These are phyloP conservation scores for Trichomonas vaginalis DNA, from an alignment of 208 protist species.

Conservation along the genomic window DNA sequence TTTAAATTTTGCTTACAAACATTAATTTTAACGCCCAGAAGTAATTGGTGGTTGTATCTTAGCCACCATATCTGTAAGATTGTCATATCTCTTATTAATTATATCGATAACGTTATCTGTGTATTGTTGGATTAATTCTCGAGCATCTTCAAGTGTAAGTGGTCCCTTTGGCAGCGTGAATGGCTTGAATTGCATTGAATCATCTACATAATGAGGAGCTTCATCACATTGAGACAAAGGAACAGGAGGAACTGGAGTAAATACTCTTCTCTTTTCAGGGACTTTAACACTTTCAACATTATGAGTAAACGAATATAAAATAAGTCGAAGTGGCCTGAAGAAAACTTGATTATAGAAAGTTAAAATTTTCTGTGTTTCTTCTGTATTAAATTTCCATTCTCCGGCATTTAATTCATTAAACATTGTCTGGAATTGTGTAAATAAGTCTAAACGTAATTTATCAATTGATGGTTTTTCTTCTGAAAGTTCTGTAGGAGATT, in stretches of 20 bases:
- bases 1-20: too few species aligned
- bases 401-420: neutral
- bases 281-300: too few species aligned
- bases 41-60: neutral
- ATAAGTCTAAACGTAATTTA: neutral
- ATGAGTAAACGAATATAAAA: neutral
- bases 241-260: neutral
- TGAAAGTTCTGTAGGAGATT: neutral
- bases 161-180: neutral
- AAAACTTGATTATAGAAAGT: neutral
- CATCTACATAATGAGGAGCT: neutral
- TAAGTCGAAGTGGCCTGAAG: neutral
- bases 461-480: neutral
- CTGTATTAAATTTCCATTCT: neutral
- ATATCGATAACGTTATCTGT: neutral
- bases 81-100: slow-evolving; percentile 13
- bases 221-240: neutral
- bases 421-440: neutral
- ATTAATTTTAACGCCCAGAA: neutral
- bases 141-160: neutral
- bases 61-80: neutral
- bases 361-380: neutral
- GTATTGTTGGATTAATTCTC: neutral
- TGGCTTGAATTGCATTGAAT: neutral
- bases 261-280: neutral